Evolutionary conservation across 768 basidiomycete species (phyloP).

Genomic region (Lactarius evosmus): DNA sequence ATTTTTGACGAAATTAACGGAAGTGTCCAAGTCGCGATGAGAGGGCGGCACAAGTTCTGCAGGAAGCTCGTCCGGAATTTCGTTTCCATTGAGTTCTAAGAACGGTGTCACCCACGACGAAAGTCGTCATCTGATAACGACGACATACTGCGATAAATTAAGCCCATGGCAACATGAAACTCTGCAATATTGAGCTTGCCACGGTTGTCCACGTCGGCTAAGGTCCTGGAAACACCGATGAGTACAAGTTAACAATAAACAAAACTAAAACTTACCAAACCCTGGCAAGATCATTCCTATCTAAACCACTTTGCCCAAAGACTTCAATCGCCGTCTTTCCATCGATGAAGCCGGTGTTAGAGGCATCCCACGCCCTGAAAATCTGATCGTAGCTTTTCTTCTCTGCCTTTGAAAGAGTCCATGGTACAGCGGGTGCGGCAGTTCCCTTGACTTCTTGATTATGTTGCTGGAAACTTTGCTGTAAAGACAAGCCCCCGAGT

Average conservation of each 20-base stretch:
- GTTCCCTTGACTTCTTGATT: conserved; percentile 72
- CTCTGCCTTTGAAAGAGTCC: conserved; percentile 84
- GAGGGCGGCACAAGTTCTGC: conserved; percentile 91
- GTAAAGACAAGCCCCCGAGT: conserved; percentile 53
- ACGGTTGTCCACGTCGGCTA: conserved; percentile 90
- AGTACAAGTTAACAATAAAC: conserved; percentile 15
- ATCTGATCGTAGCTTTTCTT: conserved; percentile 97
- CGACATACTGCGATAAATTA: conserved; percentile 90
- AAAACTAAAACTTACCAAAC: conserved; percentile 67
- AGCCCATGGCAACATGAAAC: conserved; percentile 97
- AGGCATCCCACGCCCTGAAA: conserved; percentile 93
- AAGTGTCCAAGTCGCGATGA: conserved; percentile 79
- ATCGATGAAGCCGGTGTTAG: conserved; percentile 76
- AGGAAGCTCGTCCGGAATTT: conserved; percentile 83
- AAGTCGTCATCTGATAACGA: neutral
- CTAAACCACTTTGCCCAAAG: conserved; percentile 89
- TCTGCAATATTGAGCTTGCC: conserved; percentile 95
- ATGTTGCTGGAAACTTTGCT: conserved; percentile 85
- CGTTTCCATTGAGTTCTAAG: conserved; percentile 86
- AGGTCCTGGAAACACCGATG: conserved; percentile 53
- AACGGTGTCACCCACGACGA: neutral
- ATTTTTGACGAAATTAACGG: conserved; percentile 85
- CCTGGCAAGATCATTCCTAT: conserved; percentile 84
- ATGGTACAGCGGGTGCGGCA: conserved; percentile 67
- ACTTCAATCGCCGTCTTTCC: conserved; percentile 86